These are phyloP conservation scores for Solanum lycopersicoides DNA, from an alignment of 257 asterid genomes.

Conservation along the genomic window DNA sequence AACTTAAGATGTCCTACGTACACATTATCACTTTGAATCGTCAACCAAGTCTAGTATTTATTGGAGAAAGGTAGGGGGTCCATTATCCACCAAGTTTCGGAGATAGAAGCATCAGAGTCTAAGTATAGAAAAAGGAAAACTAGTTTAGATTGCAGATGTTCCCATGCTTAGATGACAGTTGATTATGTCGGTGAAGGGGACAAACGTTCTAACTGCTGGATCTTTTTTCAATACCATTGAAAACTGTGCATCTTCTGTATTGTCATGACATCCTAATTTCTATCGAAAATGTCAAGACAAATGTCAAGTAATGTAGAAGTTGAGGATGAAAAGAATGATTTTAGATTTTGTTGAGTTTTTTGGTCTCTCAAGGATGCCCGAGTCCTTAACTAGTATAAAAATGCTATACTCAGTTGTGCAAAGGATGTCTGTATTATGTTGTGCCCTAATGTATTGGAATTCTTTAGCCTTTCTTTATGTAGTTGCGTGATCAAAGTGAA, in stretches of 20 bases:
- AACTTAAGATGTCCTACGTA: not conserved
- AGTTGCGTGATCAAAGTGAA: not conserved
- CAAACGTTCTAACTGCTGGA: not conserved
- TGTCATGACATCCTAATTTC: not conserved
- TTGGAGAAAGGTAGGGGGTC: not conserved
- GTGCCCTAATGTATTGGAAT: not conserved
- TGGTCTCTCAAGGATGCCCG: not conserved
- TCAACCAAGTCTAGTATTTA: not conserved
- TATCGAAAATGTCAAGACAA: not conserved
- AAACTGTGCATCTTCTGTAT: not conserved
- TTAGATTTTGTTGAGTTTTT: not conserved
- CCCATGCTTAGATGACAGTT: not conserved
- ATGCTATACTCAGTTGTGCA: not conserved
- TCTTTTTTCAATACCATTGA: not conserved
- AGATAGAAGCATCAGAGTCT: not conserved
- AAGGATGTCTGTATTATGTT: not conserved
- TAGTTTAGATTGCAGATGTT: not conserved
- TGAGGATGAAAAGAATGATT: not conserved
- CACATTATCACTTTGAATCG: not conserved
- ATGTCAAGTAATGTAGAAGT: not conserved
- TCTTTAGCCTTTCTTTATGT: not conserved
- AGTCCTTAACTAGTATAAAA: not conserved
- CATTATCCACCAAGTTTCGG: not conserved
- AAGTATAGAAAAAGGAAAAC: not conserved
- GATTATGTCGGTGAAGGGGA: not conserved